Base-by-base conservation (phyloP, 441 rosid species). In the Erodium moschatum region DNA sequence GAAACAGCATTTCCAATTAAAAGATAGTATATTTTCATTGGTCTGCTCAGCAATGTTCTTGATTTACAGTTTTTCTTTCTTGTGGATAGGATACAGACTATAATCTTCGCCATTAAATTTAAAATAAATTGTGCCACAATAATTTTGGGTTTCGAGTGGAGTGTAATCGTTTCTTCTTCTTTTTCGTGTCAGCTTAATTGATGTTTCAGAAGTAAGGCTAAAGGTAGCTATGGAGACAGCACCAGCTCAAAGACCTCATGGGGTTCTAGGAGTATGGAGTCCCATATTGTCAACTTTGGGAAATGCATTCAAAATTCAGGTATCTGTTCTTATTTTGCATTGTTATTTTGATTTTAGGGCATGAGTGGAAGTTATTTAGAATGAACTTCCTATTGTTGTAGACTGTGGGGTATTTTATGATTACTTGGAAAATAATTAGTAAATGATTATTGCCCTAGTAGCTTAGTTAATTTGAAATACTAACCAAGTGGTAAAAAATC, bases 291-390 rank as follows among this genome's bases (percentile, higher is more conserved):
- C 98, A 64, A 98, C 98, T 70, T 84, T 95, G 79, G 98, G 99
- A 79, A 95, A 92, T 86, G 97, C 99, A 67, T 87, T 95, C 61
- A 92, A 92, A 83, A 82, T 95, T 76, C 99, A 92, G 98, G 99
- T 92, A 19, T 58, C 27, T 58, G 27, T 19, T 58, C 29, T 58
- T 58, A n/a, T 58, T 58, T 58, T 58, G 11, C 21, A 18, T 58
- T 18, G 24, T 58, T 58, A 19, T 58, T 58, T 18, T 19, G 63
- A 58, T 19, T 58, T 19, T 7, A 21, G 63, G 11, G 18, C 29
- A 58, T 19, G 12, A 19, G 24, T 58, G 63, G 13, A 16, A 58
- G 63, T 19, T 18, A 19, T 58, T 58, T 58, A 20, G 18, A 44
- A 44, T 44, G 50, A 44, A 44, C 11, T 40, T 40, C 46, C 11